These are phyloP conservation scores for Bruguiera hainesii DNA, from an alignment of 441 rosid species.

Conservation along the genomic window DNA sequence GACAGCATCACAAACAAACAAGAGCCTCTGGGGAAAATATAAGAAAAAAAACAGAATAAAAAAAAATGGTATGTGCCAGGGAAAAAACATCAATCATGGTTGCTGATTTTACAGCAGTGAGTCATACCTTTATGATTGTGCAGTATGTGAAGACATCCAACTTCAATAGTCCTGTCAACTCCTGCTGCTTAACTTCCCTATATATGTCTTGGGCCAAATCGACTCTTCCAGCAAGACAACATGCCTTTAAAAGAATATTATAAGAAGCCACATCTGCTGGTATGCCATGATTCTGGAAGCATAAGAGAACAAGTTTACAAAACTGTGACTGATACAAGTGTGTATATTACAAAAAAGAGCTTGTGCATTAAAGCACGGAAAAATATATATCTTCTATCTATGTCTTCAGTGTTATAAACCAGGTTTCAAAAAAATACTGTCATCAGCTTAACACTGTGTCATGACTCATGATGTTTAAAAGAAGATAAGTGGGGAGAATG, in stretches of 20 bases:
- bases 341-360: neutral
- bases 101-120: constrained; percentile 12
- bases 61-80: neutral
- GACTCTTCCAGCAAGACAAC: constrained; percentile 79
- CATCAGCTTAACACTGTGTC: neutral
- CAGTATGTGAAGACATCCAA: constrained; percentile 89
- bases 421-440: neutral
- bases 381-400: neutral
- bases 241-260: constrained; percentile 88
- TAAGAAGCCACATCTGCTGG: constrained; percentile 77
- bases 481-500: too few relatives aligned
- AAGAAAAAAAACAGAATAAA: neutral
- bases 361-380: neutral
- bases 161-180: constrained; percentile 57
- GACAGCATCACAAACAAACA: neutral
- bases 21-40: neutral
- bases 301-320: constrained; percentile 19
- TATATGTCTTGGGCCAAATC: constrained; percentile 87
- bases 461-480: too few relatives aligned
- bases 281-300: constrained; percentile 59
- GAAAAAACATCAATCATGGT: neutral
- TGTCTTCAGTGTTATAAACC: neutral
- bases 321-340: neutral
- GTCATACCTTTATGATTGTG: constrained; percentile 77
- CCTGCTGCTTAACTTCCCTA: constrained; percentile 66